phyloP scores from a whole-genome alignment of 192 early-diverging fungal species.

The Physocladia obscura region DNA sequence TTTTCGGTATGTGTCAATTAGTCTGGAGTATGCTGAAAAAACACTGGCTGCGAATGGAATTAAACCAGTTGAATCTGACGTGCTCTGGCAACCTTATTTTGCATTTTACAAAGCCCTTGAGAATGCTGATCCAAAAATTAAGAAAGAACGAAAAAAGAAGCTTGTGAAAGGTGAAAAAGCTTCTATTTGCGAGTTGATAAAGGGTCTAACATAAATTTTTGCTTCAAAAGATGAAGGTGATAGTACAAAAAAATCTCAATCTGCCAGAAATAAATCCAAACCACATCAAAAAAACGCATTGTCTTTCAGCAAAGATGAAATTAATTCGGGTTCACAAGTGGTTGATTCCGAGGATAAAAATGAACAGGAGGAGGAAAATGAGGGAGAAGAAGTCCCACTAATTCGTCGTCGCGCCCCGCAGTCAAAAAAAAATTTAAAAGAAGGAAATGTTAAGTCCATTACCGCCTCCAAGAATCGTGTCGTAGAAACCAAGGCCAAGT shows the following conservation, averaged over 20 bases:
- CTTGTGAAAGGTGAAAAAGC: constrained; percentile 11
- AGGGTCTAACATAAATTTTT: no score
- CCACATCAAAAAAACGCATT: no score
- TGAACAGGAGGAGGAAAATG: constrained; percentile 16
- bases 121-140: constrained; percentile 38
- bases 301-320: neutral
- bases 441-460: neutral
- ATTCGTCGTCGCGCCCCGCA: neutral
- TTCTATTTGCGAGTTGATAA: no score
- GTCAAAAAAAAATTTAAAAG: no score
- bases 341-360: neutral
- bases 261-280: no score
- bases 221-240: no score
- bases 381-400: constrained; percentile 6
- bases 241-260: no score
- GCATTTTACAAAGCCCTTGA: constrained; percentile 38
- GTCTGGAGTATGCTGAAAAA: constrained; percentile 33
- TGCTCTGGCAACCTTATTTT: constrained; percentile 40
- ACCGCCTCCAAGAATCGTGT: neutral
- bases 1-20: neutral
- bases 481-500: no score
- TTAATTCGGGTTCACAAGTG: neutral
- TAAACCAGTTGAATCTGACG: constrained; percentile 37
- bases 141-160: constrained; percentile 18
- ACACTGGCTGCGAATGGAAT: constrained; percentile 23